phyloP scores from a whole-genome alignment of 1,139 yeast genomes.

The Nakaseomyces glabratus region DNA sequence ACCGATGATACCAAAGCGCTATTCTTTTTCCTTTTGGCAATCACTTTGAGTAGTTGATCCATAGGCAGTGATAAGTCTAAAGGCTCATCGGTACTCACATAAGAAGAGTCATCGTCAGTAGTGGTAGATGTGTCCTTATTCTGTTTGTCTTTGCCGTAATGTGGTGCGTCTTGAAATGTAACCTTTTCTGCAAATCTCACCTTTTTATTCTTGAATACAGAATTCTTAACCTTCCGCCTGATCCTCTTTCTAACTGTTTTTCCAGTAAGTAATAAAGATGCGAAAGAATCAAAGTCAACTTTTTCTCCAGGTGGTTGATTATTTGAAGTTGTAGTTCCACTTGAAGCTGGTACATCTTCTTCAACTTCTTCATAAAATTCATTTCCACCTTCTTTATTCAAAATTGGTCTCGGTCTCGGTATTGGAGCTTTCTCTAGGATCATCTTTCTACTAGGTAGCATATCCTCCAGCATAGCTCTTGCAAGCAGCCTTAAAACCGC shows the following conservation, averaged over 20 bases:
- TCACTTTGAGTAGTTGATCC: slow-evolving; percentile 53
- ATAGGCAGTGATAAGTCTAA: slow-evolving; percentile 60
- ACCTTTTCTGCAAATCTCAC: slow-evolving; percentile 67
- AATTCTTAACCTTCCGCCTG: slow-evolving; percentile 29
- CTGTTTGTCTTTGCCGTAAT: slow-evolving; percentile 9
- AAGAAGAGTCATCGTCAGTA: slow-evolving; percentile 9
- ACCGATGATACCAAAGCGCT: slow-evolving; percentile 24
- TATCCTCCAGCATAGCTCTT: slow-evolving; percentile 38
- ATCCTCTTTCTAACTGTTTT: slow-evolving; percentile 36
- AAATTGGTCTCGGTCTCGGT: slow-evolving; percentile 61
- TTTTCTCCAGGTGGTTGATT: slow-evolving; percentile 17
- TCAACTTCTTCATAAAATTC: slow-evolving; percentile 29
- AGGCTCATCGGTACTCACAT: slow-evolving; percentile 15
- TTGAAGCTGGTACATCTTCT: slow-evolving; percentile 13
- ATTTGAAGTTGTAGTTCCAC: slow-evolving; percentile 9
- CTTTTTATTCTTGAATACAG: slow-evolving; percentile 38
- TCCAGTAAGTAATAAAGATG: slow-evolving; percentile 67
- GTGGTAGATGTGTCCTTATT: slow-evolving; percentile 8
- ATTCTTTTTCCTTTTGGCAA: slow-evolving; percentile 32
- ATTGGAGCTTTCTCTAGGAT: slow-evolving; percentile 47
- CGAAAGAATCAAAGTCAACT: slow-evolving; percentile 64
- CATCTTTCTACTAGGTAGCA: slow-evolving; percentile 43
- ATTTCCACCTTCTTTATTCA: slow-evolving; percentile 37
- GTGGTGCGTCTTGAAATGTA: slow-evolving; percentile 28
- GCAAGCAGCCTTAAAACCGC: slow-evolving; percentile 60